Base-by-base conservation (phyloP, 306 rosid species). In the Fagus sylvatica region DNA sequence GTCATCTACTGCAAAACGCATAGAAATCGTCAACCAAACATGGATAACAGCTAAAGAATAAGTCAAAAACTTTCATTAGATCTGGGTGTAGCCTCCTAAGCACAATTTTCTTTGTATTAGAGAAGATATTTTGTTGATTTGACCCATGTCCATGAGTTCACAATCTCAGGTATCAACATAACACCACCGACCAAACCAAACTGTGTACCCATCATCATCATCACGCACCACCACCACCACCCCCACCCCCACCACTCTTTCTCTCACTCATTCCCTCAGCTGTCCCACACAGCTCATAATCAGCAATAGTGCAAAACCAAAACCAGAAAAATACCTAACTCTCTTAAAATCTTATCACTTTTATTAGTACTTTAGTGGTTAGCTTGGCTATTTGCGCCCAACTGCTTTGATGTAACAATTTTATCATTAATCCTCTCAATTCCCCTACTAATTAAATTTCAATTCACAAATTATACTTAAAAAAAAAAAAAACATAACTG, bases 321-420 rank as follows among this genome's bases (percentile, higher is more conserved):
- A 22, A 22, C 28, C 28, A 22, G 28, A 22, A 86, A 88, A 91
- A 81, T 87, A 93, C 97, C 96, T 71, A 89, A 86, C 93, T 87
- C 93, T 87, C 90, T 54, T 79, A 69, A 82, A 75, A 76, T 89
- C 96, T 79, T 77, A 86, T 88, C 89, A 69, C 87, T 73, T 22
- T 84, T 77, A 88, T 84, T 88, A 82, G 87, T 91, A 60, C 91
- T 88, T 89, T 85, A 88, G 96, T 89, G 88, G 98, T 89, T 86
- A 89, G 85, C 83, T 79, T 84, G 87, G 85, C 43, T 60, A 78
- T 66, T 75, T 73, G 73, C 59, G 79, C 86, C 91, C 85, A 84
- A 79, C 83, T 76, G 77, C 85, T 78, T 78, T 75, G 56, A 76
- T 78, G 88, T 22, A 22, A 22, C 28, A 22, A 22, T 22, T 22